Evolutionary conservation across 306 rosid species (phyloP).

Genomic region (Lathyrus sativus): DNA sequence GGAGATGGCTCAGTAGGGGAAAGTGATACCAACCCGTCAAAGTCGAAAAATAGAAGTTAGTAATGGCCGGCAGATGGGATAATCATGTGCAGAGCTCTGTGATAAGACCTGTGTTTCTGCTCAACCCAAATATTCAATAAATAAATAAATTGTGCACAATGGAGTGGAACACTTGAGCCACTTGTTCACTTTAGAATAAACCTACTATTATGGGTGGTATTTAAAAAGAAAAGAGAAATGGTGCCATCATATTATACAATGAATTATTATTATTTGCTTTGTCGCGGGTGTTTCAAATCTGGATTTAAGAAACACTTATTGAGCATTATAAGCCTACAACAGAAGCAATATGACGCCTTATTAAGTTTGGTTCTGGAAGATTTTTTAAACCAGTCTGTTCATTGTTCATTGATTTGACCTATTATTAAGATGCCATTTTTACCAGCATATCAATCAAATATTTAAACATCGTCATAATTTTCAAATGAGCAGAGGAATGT

Average conservation of each 20-base stretch:
- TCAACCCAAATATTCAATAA: too few relatives aligned
- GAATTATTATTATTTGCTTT: background rate
- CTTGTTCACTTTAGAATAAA: too few relatives aligned
- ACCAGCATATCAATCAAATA: background rate
- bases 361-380: slow-evolving; percentile 10
- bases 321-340: background rate
- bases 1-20: too few relatives aligned
- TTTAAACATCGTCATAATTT: slow-evolving; percentile 4
- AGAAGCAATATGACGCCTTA: slow-evolving; percentile 1
- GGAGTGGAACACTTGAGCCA: too few relatives aligned
- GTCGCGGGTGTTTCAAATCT: background rate
- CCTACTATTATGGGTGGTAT: too few relatives aligned
- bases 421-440: background rate
- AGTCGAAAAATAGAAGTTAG: too few relatives aligned
- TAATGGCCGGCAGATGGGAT: too few relatives aligned
- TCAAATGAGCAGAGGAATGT: background rate
- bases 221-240: background rate
- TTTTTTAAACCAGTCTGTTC: background rate
- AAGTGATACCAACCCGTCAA: too few relatives aligned
- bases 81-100: too few relatives aligned
- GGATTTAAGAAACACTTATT: background rate
- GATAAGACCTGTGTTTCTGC: too few relatives aligned
- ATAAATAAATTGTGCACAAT: too few relatives aligned
- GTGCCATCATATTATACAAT: background rate
- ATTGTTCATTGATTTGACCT: slow-evolving; percentile 4